A percentile compares a stretch with the other conserved stretches of the same genome.
These are phyloP conservation scores for Fibroporia radiculosa DNA, from an alignment of 768 basidiomycete species.

Conservation along the genomic window DNA sequence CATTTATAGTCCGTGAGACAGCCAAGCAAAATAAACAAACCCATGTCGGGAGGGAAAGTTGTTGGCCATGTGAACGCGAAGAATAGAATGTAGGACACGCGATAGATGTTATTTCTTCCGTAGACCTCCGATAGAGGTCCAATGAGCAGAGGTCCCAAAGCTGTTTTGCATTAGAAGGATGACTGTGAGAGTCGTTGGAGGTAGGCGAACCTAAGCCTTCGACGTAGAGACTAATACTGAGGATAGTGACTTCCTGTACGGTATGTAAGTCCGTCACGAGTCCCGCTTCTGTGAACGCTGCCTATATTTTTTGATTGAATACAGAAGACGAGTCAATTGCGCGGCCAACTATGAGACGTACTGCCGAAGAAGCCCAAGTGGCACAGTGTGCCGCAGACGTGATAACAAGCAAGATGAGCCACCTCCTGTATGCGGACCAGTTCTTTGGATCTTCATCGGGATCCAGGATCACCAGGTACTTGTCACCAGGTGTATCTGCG, in stretches of 20 bases:
- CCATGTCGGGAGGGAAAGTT: slow-evolving; percentile 62
- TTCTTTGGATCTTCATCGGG: slow-evolving; percentile 20
- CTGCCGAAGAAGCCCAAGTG: slow-evolving; percentile 50
- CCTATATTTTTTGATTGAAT: slow-evolving; percentile 26
- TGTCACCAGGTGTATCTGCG: background rate
- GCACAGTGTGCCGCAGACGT: slow-evolving; percentile 18
- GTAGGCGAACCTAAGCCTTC: slow-evolving; percentile 23
- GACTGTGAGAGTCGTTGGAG: background rate
- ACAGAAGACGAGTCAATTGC: background rate
- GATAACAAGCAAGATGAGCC: slow-evolving; percentile 20
- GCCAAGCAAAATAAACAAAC: slow-evolving; percentile 33
- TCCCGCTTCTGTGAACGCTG: slow-evolving; percentile 55
- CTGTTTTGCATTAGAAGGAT: slow-evolving; percentile 2
- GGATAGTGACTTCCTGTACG: slow-evolving; percentile 41
- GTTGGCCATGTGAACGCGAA: slow-evolving; percentile 65
- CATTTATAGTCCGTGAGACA: too few relatives aligned
- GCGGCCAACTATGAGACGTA: slow-evolving; percentile 24
- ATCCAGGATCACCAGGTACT: slow-evolving; percentile 15
- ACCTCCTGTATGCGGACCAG: slow-evolving; percentile 14
- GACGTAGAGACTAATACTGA: slow-evolving; percentile 40
- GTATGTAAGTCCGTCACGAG: slow-evolving; percentile 46
- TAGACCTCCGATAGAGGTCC: slow-evolving; percentile 43
- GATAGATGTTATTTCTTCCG: slow-evolving; percentile 56
- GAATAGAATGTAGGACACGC: slow-evolving; percentile 50
- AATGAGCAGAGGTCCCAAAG: slow-evolving; percentile 21